phyloP scores from a whole-genome alignment of 1,284 basidiomycete genomes.

The Leccinum griseonigrum region DNA sequence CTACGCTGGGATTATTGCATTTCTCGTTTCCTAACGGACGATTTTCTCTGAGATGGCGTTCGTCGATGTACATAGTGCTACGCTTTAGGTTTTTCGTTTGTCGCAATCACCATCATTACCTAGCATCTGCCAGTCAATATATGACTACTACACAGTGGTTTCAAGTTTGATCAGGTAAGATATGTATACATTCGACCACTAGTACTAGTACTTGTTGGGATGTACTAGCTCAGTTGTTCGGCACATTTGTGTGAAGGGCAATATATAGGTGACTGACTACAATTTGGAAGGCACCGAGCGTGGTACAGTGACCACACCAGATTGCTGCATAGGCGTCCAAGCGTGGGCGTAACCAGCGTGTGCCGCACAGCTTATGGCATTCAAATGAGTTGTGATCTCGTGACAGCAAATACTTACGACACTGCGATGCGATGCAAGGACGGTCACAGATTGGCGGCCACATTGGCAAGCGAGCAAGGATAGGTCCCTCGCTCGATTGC shows the following conservation, averaged over 20 bases:
- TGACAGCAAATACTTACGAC: too few species aligned
- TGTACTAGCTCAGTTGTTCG: neutral
- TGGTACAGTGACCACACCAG: neutral
- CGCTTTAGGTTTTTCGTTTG: constrained; percentile 9
- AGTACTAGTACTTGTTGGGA: neutral
- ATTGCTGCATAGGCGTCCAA: neutral
- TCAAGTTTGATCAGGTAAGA: neutral
- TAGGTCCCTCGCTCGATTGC: too few species aligned
- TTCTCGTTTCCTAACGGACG: constrained; percentile 25
- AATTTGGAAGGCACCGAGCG: too few species aligned
- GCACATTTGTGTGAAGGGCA: neutral
- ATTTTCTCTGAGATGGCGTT: constrained; percentile 15
- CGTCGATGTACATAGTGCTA: constrained; percentile 32
- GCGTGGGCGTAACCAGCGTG: too few species aligned
- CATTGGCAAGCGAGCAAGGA: too few species aligned
- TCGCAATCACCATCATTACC: constrained; percentile 12
- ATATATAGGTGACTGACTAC: neutral
- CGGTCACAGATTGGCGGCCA: too few species aligned
- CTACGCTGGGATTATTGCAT: constrained; percentile 24
- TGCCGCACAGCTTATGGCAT: neutral
- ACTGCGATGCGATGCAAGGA: too few species aligned
- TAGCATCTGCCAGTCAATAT: constrained; percentile 14
- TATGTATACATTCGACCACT: neutral
- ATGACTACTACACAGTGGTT: constrained; percentile 7
- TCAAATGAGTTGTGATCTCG: too few species aligned